phyloP scores from a whole-genome alignment of 2,329 filamentous ascomycete species.

The Cephalotrichum gorgonifer region DNA sequence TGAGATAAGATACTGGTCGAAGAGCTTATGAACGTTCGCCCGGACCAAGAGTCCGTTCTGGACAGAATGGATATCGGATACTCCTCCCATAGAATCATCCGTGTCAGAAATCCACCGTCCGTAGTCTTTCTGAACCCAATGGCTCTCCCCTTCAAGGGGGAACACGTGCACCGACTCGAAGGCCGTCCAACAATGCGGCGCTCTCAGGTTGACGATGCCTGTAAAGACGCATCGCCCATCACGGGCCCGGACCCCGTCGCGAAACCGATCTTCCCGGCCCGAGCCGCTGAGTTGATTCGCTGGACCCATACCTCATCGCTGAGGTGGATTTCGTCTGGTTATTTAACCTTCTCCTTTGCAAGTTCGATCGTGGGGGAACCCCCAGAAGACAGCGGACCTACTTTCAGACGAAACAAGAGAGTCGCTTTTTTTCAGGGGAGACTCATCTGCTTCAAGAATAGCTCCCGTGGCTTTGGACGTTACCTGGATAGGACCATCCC shows the following conservation, averaged over 20 bases:
- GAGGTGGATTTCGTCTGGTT: background rate
- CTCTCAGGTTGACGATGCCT: background rate
- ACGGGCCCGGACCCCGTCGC: background rate
- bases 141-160: slow-evolving; percentile 11
- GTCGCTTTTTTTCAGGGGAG: too few species aligned
- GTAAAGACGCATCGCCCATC: background rate
- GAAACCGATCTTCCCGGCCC: background rate
- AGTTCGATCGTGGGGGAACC: too few species aligned
- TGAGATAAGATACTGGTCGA: background rate
- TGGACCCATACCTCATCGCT: background rate
- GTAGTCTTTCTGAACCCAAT: slow-evolving; percentile 11
- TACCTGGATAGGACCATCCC: too few species aligned
- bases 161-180: slow-evolving; percentile 17
- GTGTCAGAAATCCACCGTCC: background rate
- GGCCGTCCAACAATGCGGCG: slow-evolving; percentile 7
- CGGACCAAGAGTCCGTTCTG: slow-evolving; percentile 16
- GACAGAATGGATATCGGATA: slow-evolving; percentile 12
- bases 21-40: slow-evolving; percentile 8
- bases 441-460: too few species aligned
- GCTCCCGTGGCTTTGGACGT: too few species aligned
- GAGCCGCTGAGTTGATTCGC: background rate
- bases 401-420: too few species aligned
- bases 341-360: too few species aligned
- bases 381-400: too few species aligned
- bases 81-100: slow-evolving; percentile 4